Evolutionary conservation across 2,329 filamentous ascomycete species (phyloP).

Genomic region (Cordyceps pruinosa): DNA sequence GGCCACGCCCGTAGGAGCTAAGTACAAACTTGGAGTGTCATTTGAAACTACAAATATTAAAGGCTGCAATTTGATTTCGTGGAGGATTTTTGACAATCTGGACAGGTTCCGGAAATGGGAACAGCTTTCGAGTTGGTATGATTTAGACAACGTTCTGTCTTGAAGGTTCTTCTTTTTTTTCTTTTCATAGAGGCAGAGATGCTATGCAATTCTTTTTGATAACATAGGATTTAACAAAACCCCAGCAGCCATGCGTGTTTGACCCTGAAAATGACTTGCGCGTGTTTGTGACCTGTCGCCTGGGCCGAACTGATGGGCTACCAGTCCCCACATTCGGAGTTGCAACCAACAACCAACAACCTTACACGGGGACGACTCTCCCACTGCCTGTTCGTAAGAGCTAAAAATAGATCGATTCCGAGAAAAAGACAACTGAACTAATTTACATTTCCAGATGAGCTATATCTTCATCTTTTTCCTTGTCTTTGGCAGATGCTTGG

Average conservation of each 20-base stretch:
- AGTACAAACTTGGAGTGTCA: conserved; percentile 3
- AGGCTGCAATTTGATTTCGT: conserved; percentile 15
- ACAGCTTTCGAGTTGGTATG: conserved; percentile 23
- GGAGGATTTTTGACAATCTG: conserved; percentile 22
- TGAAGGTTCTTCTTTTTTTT: conserved; percentile 21
- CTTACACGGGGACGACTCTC: neutral
- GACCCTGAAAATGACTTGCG: neutral
- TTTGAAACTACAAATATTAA: conserved; percentile 14
- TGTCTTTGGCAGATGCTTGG: neutral
- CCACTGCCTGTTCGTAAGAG: neutral
- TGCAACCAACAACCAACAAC: neutral
- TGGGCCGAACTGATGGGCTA: neutral
- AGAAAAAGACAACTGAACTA: neutral
- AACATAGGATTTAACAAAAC: conserved; percentile 26
- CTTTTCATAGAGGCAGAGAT: conserved; percentile 27
- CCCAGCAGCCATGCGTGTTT: conserved; percentile 18
- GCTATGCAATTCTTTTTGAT: conserved; percentile 25
- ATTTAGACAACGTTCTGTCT: conserved; percentile 29
- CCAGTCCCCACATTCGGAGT: neutral
- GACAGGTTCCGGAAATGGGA: conserved; percentile 29
- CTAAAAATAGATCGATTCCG: neutral
- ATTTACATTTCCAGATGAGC: neutral
- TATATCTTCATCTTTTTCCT: neutral
- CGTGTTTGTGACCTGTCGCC: conserved; percentile 8
- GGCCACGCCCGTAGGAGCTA: conserved; percentile 29